Conservation (phyloP, 768 basidiomycete species). For the Panaeolus papilionaceus region DNA sequence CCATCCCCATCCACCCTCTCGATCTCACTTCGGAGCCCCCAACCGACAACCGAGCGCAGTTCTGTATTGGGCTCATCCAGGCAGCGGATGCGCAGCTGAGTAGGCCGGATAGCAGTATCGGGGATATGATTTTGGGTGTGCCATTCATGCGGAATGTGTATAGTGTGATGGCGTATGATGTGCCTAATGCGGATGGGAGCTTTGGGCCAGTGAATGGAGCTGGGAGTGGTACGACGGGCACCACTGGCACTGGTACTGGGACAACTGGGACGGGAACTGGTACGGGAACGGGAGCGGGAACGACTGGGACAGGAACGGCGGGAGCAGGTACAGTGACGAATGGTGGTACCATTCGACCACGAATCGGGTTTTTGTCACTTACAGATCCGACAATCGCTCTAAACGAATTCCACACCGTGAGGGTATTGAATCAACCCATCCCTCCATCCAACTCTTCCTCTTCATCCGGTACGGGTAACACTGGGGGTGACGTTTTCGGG, state of each 20-base stretch:
- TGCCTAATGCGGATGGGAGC: conserved; percentile 49
- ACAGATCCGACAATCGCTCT: conserved; percentile 69
- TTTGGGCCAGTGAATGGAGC: conserved; percentile 41
- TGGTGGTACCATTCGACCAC: conserved; percentile 40
- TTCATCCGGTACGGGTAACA: conserved; percentile 16
- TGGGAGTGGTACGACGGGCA: conserved; percentile 16
- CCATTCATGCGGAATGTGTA: conserved; percentile 81
- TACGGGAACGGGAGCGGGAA: too few species aligned
- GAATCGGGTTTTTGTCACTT: conserved; percentile 66
- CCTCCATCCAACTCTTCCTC: conserved; percentile 23
- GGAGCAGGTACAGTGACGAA: conserved; percentile 9
- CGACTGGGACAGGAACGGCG: background rate
- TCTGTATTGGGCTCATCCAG: conserved; percentile 75
- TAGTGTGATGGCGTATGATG: conserved; percentile 73
- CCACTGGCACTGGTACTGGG: too few species aligned
- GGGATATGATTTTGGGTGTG: conserved; percentile 81
- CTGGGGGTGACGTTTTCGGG: conserved; percentile 14
- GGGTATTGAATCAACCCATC: conserved; percentile 70
- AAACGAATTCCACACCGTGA: conserved; percentile 71
- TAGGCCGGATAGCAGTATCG: conserved; percentile 41
- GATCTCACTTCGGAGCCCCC: conserved; percentile 65
- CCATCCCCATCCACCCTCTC: conserved; percentile 74
- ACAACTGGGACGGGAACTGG: too few species aligned
- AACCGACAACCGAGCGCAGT: conserved; percentile 45
- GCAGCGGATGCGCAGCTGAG: conserved; percentile 50